Base-by-base conservation (phyloP, 805 yeast genomes). In the Candida railenensis region DNA sequence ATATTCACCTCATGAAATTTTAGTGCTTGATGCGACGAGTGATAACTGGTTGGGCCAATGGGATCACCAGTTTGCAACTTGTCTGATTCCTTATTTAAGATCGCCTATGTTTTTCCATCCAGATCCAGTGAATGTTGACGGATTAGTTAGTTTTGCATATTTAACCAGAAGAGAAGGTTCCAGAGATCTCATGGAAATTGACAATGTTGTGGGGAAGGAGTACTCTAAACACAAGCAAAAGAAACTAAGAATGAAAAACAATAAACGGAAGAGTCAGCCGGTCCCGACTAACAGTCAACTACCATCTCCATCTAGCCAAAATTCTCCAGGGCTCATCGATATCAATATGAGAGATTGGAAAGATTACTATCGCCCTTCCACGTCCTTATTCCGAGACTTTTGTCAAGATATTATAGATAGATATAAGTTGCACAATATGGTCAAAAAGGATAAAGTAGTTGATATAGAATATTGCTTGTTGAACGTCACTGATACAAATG, bases 81-180 rank as follows among this genome's bases (percentile, higher is more conserved):
- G 77, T 52, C 65, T 65, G 42, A 74, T 74, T 25, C 77, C 77
- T 1, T 61, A 56, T 46, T 57, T 74, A 9, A 54, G 78, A 19
- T 69, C 75, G 3, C 78, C 79, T 3, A 74, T 74, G 78, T 73
- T 74, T 46, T 74, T 74, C 52, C 79, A 74, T 45, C 69, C 71
- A 0, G 78, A 74, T 47, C 77, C 78, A 0, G 64, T 58, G 2
- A 71, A 71, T 51, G 56, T 73, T 8, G 79, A 74, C 51, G 76
- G 73, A 0, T 50, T 74, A 61, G 65, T 67, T n/a, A 66, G 69
- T 5, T 74, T 55, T 56, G 74, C 79, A 1, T 62, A 65, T 45
- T 44, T 48, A 11, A 48, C 55, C 25, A 56, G 57, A 20, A 48
- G 76, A 16, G 69, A 71, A 44, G 48, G 51, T 9, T 40, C 47